Conservation (phyloP, 2,329 filamentous ascomycete genomes). For the Diaporthe australafricana region DNA sequence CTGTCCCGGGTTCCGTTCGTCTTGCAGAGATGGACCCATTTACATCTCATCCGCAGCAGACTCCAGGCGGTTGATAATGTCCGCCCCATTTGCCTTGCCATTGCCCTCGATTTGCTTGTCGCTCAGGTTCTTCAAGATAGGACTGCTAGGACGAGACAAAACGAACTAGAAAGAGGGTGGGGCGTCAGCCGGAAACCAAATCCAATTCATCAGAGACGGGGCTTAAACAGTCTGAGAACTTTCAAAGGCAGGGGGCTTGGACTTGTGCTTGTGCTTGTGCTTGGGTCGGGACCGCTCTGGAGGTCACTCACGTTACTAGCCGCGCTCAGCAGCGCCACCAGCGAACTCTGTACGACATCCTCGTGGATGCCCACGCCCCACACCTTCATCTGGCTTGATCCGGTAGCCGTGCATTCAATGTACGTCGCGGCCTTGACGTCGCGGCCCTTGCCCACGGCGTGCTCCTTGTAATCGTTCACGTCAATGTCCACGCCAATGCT, state of each 20-base stretch:
- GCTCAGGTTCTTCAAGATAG: constrained; percentile 72
- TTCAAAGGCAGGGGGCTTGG: constrained; percentile 25
- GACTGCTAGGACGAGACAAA: constrained; percentile 63
- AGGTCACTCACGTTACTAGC: constrained; percentile 80
- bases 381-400: constrained; percentile 73
- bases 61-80: constrained; percentile 51
- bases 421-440: constrained; percentile 95
- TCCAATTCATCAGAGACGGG: constrained; percentile 22
- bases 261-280: constrained; percentile 9
- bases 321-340: constrained; percentile 86
- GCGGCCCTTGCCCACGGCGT: constrained; percentile 84
- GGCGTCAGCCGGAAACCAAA: constrained; percentile 14
- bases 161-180: constrained; percentile 69
- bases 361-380: constrained; percentile 95
- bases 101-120: constrained; percentile 35
- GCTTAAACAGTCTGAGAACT: constrained; percentile 22
- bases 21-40: not conserved
- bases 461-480: constrained; percentile 95
- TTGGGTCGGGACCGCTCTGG: constrained; percentile 13
- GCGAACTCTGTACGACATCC: constrained; percentile 89
- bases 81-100: constrained; percentile 40
- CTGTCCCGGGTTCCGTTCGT: not conserved
- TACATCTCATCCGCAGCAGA: constrained; percentile 41
- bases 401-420: constrained; percentile 84
- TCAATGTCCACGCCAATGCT: constrained; percentile 87